Evolutionary conservation across 768 basidiomycete species (phyloP), one percentile per base, ranked within the genome.

Genomic region (Chalciporus pseudorubinellus): DNA sequence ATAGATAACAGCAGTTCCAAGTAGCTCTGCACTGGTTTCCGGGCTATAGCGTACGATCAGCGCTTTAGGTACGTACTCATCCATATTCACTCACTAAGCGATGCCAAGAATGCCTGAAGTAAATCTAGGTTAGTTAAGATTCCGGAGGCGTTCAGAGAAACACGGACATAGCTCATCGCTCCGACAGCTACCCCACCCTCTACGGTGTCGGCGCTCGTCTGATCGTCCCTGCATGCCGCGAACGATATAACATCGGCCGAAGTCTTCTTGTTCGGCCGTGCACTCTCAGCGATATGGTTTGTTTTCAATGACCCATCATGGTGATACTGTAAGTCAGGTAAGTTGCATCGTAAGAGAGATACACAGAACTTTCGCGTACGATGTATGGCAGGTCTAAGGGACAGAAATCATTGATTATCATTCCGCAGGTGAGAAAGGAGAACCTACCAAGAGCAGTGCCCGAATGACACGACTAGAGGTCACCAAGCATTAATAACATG

Each of bases 231-330:
- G 60, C 87, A 88, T 19, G 80, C 86, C 16, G 86, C 82, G 67
- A 82, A 87, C 1, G 83, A 85, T 46, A 90, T 84, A n/a, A 84
- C 91, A 62, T 98, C 95, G 2, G 89, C 93, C 0, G 77, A 65
- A 6, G 84, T 82, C 11, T 76, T 73, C 61, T 84, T 86, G 19
- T 59, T 50, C n/a, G 49, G 52, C 50, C 63, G 65, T 31, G 70
- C 59, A 13, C 63, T 66, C 26, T 60, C 51, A 34, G 67, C 64
- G 29, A 81, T 61, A 1, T 76, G 74, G 22, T 58, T 69, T 3
- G 77, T 77, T 55, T 75, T 80, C 46, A 82, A 61, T 40, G 77
- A 73, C 5, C 82, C 82, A 55, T 77, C 74, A n/a, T 81, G 72
- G n/a, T 79, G 77, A 59, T 85, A 85, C 83, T 85, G 50, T 28